Evolutionary conservation across 2,329 filamentous ascomycete species (phyloP).

Genomic region (Scedosporium boydii): DNA sequence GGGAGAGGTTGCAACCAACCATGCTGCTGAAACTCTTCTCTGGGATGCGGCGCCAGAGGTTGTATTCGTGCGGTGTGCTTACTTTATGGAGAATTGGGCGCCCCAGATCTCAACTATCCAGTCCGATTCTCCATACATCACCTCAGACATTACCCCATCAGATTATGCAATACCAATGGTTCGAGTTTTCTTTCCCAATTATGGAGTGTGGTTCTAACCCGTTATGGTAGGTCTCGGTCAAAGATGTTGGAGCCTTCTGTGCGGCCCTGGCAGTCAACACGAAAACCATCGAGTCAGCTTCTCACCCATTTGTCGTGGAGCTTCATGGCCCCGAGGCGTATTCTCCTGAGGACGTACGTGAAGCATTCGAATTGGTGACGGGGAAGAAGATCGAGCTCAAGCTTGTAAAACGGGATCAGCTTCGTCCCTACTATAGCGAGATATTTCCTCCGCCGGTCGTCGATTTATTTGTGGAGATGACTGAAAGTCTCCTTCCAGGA

Average conservation of each 20-base stretch:
- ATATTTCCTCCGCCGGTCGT: constrained; percentile 14
- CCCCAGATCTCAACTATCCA: not conserved
- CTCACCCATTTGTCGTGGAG: constrained; percentile 13
- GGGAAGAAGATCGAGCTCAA: constrained; percentile 15
- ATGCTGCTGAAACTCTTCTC: constrained; percentile 14
- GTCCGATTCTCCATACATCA: not conserved
- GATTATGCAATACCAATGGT: constrained; percentile 22
- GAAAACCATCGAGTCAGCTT: not conserved
- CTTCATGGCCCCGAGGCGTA: constrained; percentile 19
- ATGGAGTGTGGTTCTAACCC: not conserved
- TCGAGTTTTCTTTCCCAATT: not conserved
- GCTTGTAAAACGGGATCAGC: constrained; percentile 13
- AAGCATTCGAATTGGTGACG: constrained; percentile 16
- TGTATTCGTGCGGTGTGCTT: constrained; percentile 13
- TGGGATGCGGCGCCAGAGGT: constrained; percentile 13
- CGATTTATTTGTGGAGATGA: constrained; percentile 19
- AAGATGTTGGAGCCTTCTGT: not conserved
- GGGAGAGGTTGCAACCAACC: constrained; percentile 11
- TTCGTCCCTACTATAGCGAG: constrained; percentile 15
- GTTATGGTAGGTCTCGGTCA: not conserved
- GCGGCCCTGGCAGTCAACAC: not conserved
- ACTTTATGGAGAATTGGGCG: constrained; percentile 13
- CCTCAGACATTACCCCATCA: constrained; percentile 8
- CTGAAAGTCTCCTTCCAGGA: constrained; percentile 12
- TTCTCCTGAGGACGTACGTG: constrained; percentile 17